Conservation (phyloP, 306 rosid genomes). For the Abrus pulchellus region DNA sequence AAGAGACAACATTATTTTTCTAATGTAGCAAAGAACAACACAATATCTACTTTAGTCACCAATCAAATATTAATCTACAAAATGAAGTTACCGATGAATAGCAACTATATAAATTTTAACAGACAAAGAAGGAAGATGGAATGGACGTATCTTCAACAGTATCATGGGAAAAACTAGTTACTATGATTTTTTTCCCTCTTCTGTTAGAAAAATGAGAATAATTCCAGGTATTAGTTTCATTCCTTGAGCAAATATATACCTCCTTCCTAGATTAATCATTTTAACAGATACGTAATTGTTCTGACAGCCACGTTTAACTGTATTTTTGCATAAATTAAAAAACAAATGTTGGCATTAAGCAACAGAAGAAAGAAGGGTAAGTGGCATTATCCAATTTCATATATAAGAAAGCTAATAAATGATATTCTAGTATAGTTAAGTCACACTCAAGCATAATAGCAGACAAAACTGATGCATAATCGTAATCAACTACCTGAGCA, state of each 20-base stretch:
- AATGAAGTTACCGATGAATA: not conserved
- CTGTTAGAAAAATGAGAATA: not conserved
- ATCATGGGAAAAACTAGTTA: constrained; percentile 13
- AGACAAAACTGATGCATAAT: constrained; percentile 24
- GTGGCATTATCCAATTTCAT: constrained; percentile 29
- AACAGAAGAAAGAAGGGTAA: not conserved
- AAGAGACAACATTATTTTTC: constrained; percentile 16
- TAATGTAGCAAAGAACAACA: constrained; percentile 15
- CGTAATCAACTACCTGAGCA: constrained; percentile 68
- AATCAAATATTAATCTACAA: constrained; percentile 29
- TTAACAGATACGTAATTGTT: constrained; percentile 13
- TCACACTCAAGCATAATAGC: constrained; percentile 26
- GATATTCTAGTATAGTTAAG: constrained; percentile 21
- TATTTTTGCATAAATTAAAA: not conserved
- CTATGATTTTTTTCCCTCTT: not conserved
- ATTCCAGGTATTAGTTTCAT: constrained; percentile 14
- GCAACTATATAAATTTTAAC: not conserved
- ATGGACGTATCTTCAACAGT: constrained; percentile 13
- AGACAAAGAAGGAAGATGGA: not conserved
- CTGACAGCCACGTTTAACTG: not conserved
- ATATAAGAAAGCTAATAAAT: not conserved
- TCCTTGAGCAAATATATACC: not conserved
- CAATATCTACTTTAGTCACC: constrained; percentile 10
- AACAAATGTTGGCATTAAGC: constrained; percentile 8
- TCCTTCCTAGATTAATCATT: constrained; percentile 38